A percentile compares a stretch with the other conserved stretches of the same genome.
Evolutionary conservation across 1,284 basidiomycete species (phyloP).

Genomic region (Trichosporon inkin): DNA sequence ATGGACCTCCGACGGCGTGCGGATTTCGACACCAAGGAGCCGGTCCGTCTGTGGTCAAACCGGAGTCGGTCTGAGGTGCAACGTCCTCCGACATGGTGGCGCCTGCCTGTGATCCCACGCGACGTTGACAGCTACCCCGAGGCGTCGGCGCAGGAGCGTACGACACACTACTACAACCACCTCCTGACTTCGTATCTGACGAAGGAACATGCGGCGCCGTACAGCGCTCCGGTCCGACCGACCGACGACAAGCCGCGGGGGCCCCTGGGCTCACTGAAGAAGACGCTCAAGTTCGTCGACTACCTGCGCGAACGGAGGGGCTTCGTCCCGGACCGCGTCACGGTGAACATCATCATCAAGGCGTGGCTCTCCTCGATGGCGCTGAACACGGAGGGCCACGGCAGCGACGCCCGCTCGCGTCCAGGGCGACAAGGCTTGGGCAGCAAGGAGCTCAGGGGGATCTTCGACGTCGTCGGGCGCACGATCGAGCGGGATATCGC

Average conservation of each 20-base stretch:
- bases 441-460: slow-evolving; percentile 14
- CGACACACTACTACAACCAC: slow-evolving; percentile 20
- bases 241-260: slow-evolving; percentile 6
- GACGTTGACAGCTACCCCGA: slow-evolving; percentile 5
- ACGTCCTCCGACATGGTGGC: slow-evolving; percentile 15
- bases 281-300: slow-evolving; percentile 31
- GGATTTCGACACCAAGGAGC: neutral
- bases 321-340: slow-evolving; percentile 43
- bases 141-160: slow-evolving; percentile 8
- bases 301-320: slow-evolving; percentile 28
- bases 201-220: slow-evolving; percentile 11
- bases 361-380: slow-evolving; percentile 33
- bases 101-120: slow-evolving; percentile 9
- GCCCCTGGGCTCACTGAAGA: slow-evolving; percentile 30
- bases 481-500: slow-evolving; percentile 14
- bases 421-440: slow-evolving; percentile 6
- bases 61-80: neutral
- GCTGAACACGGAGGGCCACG: slow-evolving; percentile 4
- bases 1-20: slow-evolving; percentile 14
- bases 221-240: slow-evolving; percentile 2
- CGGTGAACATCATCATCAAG: slow-evolving; percentile 41
- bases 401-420: slow-evolving; percentile 9
- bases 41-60: slow-evolving; percentile 3
- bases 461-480: slow-evolving; percentile 19
- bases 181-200: slow-evolving; percentile 17